Evolutionary conservation across 1,284 basidiomycete genomes (phyloP).

Genomic region (Irpex sp.): DNA sequence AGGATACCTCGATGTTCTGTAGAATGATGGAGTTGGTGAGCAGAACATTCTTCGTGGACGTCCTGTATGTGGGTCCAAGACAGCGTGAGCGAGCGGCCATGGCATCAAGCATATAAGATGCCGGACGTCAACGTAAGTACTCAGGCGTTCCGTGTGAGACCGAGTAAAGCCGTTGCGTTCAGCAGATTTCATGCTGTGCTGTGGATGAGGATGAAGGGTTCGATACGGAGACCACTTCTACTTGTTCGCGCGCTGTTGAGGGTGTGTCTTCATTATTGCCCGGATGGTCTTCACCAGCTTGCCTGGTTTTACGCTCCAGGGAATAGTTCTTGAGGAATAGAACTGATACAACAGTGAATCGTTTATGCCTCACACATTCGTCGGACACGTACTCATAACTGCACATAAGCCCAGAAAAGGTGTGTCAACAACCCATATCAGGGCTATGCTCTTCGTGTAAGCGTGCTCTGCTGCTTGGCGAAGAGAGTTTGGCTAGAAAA

Average conservation of each 20-base stretch:
- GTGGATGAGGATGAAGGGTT: not conserved
- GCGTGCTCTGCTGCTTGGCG: conserved; percentile 56
- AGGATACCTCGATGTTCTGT: too few species aligned
- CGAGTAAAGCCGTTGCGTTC: not conserved
- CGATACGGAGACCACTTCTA: not conserved
- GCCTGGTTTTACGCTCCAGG: conserved; percentile 3
- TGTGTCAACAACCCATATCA: conserved; percentile 66
- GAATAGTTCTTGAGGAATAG: conserved; percentile 16
- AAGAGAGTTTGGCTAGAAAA: conserved; percentile 15
- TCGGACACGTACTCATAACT: conserved; percentile 42
- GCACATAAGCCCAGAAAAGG: conserved; percentile 50
- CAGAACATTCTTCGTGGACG: not conserved
- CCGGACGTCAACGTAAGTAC: too few species aligned
- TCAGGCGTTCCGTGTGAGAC: too few species aligned
- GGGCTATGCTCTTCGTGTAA: conserved; percentile 59
- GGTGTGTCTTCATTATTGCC: not conserved
- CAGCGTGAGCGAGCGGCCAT: too few species aligned
- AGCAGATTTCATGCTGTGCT: not conserved
- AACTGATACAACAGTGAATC: not conserved
- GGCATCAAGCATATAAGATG: too few species aligned
- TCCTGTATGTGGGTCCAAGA: not conserved
- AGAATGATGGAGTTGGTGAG: not conserved
- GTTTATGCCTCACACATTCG: too few species aligned
- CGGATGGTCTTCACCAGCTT: not conserved
- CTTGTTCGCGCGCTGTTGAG: not conserved